Evolutionary conservation across 129 eudicot species (phyloP).

Genomic region (sunflower (Helianthus annuus)): HanXRQr2.0-SUNRISE NC_035448.2:189892557-189893056

Average conservation of each 20-base stretch:
- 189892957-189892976: conserved; percentile 4
- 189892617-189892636: too few species aligned
- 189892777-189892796: conserved; percentile 7
- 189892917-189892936: not conserved
- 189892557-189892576: too few species aligned
- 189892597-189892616: too few species aligned
- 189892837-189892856: too few species aligned
- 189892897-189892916: not conserved
- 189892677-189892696: not conserved
- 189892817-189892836: not conserved
- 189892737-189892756: not conserved
- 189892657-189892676: conserved; percentile 6
- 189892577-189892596: too few species aligned
- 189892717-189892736: conserved; percentile 7
- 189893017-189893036: conserved; percentile 9
- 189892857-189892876: conserved; percentile 8
- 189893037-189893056: not conserved
- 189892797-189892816: conserved; percentile 3
- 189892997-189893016: conserved; percentile 3
- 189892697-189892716: conserved; percentile 17
- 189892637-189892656: not conserved
- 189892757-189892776: not conserved
- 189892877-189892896: not conserved
- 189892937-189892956: conserved; percentile 18
- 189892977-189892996: not conserved